Percentiles rank a stretch among this genome's conserved stretches.
Conservation (phyloP, 1,139 yeast species). For the Sugiyamaella sp. region DNA sequence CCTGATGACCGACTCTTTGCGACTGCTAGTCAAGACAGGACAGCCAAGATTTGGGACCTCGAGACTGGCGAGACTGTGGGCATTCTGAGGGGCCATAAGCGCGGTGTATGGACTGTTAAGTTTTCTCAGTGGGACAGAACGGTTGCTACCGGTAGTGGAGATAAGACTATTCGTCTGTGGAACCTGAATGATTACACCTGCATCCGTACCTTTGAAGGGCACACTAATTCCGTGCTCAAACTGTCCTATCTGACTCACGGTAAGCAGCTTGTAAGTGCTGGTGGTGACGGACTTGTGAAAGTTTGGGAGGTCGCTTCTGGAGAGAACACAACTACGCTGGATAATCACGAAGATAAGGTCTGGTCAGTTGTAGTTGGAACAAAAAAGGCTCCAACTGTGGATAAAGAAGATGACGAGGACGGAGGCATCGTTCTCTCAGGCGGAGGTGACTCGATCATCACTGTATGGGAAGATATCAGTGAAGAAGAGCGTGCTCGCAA, state of each 20-base stretch:
- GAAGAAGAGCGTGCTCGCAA: constrained; percentile 61
- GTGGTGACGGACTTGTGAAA: constrained; percentile 93
- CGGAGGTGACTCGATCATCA: constrained; percentile 92
- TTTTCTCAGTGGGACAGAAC: constrained; percentile 80
- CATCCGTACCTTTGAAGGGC: constrained; percentile 87
- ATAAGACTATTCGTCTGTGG: constrained; percentile 89
- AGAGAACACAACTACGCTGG: constrained; percentile 80
- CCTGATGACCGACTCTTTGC: constrained; percentile 90
- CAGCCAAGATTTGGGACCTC: constrained; percentile 85
- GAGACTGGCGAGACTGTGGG: constrained; percentile 85
- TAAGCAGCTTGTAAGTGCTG: constrained; percentile 75
- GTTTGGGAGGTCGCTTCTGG: constrained; percentile 79
- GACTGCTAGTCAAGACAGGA: constrained; percentile 93
- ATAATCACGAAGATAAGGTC: constrained; percentile 89
- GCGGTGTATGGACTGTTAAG: constrained; percentile 92
- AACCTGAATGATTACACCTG: constrained; percentile 76
- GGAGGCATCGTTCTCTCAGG: constrained; percentile 64
- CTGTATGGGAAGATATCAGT: constrained; percentile 86
- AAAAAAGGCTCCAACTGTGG: constrained; percentile 14
- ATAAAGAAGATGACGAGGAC: constrained; percentile 59
- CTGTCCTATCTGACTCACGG: constrained; percentile 68
- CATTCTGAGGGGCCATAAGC: constrained; percentile 81
- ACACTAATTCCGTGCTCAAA: constrained; percentile 88
- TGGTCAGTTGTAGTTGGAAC: constrained; percentile 76
- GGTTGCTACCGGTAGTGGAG: constrained; percentile 79